phyloP scores from a whole-genome alignment of 2,329 filamentous ascomycete genomes.

The Hymenoscyphus albidus region DNA sequence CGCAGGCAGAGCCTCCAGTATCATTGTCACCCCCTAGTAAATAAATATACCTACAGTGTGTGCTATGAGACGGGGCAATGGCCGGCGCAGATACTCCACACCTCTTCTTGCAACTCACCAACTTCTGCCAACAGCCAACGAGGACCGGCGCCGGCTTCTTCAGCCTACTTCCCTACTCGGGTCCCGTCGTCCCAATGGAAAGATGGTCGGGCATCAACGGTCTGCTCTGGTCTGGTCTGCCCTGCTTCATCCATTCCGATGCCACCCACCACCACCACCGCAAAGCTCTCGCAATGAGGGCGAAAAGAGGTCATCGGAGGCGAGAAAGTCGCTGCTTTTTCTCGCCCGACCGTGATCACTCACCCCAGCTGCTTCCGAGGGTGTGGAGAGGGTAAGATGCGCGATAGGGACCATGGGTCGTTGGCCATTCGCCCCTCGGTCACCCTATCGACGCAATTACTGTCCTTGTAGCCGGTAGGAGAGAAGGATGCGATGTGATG shows the following conservation, averaged over 20 bases:
- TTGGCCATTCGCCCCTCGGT: conserved; percentile 3
- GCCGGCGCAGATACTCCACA: too few species aligned
- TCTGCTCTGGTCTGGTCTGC: conserved; percentile 2
- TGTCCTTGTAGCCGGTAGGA: conserved; percentile 1
- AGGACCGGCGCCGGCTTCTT: conserved; percentile 18
- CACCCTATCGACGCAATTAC: too few species aligned
- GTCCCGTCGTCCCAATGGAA: not conserved
- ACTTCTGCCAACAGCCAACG: not conserved
- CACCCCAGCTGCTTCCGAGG: not conserved
- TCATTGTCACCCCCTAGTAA: too few species aligned
- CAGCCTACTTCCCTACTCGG: conserved; percentile 17
- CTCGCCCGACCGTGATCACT: not conserved
- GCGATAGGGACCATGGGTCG: not conserved
- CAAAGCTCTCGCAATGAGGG: not conserved
- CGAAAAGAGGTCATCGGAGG: not conserved
- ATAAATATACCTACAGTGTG: too few species aligned
- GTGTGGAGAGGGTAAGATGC: not conserved
- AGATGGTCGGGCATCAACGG: conserved; percentile 30
- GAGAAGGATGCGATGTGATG: conserved; percentile 2
- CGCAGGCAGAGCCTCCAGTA: not conserved
- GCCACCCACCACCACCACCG: not conserved
- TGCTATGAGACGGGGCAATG: not conserved
- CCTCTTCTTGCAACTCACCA: too few species aligned
- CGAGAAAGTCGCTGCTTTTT: not conserved
- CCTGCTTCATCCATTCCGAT: not conserved